Percentiles rank a stretch among this genome's conserved stretches.
phyloP scores from a whole-genome alignment of 1,284 basidiomycete genomes.

The Cryptococcus wingfieldii region DNA sequence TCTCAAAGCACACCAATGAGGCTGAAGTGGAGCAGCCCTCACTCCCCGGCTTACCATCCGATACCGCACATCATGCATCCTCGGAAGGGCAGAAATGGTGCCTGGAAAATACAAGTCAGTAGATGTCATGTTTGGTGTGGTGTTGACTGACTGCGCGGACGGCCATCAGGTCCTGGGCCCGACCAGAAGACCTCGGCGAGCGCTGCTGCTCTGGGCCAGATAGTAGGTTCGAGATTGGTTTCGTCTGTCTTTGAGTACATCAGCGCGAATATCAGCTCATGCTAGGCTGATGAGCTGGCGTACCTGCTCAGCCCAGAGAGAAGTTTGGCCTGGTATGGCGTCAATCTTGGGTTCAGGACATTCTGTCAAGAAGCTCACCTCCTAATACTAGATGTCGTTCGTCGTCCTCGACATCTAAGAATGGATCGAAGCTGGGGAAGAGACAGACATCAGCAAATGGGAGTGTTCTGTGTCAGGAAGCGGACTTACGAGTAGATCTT shows the following conservation, averaged over 20 bases:
- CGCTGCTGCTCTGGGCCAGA: conserved; percentile 75
- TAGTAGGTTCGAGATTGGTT: conserved; percentile 64
- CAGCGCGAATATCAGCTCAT: conserved; percentile 17
- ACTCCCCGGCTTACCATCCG: conserved; percentile 67
- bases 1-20: conserved; percentile 74
- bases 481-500: conserved; percentile 50
- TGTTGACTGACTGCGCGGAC: conserved; percentile 18
- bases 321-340: conserved; percentile 50
- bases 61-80: conserved; percentile 69
- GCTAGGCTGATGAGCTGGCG: neutral
- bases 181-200: conserved; percentile 80
- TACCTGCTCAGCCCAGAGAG: conserved; percentile 71
- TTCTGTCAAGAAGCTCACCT: conserved; percentile 48
- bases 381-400: conserved; percentile 62
- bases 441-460: neutral
- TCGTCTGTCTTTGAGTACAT: conserved; percentile 56
- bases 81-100: conserved; percentile 61
- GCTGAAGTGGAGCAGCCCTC: conserved; percentile 65
- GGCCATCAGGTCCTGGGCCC: conserved; percentile 52
- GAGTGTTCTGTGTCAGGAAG: neutral
- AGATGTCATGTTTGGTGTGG: neutral
- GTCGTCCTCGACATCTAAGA: conserved; percentile 55
- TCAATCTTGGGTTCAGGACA: conserved; percentile 17
- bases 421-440: conserved; percentile 64
- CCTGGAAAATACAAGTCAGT: conserved; percentile 34